These are phyloP conservation scores for Globisporangium cylindrosporum DNA, from an alignment of 352 stramenopile species.

Conservation along the genomic window DNA sequence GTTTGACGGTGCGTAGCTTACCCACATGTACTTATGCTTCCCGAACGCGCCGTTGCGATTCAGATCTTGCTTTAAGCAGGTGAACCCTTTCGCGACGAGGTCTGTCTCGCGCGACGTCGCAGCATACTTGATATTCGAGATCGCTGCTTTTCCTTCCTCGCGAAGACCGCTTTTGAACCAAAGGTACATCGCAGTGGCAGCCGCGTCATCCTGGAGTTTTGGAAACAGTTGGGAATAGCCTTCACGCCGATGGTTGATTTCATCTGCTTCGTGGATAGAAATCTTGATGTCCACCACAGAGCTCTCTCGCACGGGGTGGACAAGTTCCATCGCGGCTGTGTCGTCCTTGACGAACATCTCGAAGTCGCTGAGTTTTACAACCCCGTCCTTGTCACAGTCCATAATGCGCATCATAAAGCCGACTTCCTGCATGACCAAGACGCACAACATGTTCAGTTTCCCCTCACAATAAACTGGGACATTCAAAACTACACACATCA, in stretches of 20 bases:
- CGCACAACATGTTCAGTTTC: neutral
- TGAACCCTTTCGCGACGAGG: constrained; percentile 68
- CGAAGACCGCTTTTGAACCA: constrained; percentile 58
- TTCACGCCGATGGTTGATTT: constrained; percentile 48
- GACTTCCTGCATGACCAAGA: constrained; percentile 42
- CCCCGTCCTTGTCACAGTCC: constrained; percentile 62
- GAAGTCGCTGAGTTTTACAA: constrained; percentile 70
- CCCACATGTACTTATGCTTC: constrained; percentile 79
- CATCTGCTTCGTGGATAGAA: constrained; percentile 56
- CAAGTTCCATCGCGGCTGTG: constrained; percentile 38
- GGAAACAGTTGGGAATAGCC: constrained; percentile 59
- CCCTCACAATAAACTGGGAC: neutral
- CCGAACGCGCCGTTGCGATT: constrained; percentile 58
- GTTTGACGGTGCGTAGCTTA: constrained; percentile 47
- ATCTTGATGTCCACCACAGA: constrained; percentile 65
- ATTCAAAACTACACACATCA: neutral
- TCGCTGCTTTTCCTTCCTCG: constrained; percentile 61
- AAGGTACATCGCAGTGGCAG: constrained; percentile 39
- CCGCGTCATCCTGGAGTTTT: constrained; percentile 47
- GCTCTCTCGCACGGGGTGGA: constrained; percentile 47
- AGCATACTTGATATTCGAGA: constrained; percentile 68
- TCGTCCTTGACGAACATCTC: constrained; percentile 75
- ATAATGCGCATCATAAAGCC: constrained; percentile 60
- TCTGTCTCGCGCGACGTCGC: constrained; percentile 63
- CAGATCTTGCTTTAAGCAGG: constrained; percentile 72